Evolutionary conservation across 2,329 filamentous ascomycete species (phyloP).

Genomic region (Capronia epimyces): DNA sequence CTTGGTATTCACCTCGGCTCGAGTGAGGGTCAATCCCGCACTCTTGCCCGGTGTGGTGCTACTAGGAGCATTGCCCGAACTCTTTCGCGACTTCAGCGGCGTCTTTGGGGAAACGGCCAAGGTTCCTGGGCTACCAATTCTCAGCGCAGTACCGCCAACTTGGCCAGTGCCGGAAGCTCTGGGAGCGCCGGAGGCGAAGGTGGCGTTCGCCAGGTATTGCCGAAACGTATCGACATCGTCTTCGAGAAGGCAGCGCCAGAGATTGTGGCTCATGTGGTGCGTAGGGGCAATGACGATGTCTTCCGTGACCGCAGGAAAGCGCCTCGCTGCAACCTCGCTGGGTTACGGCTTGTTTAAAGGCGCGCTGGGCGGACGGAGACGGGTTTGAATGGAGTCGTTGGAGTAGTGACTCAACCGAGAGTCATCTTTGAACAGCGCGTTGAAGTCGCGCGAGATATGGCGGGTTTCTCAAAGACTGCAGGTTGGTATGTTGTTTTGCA

Average conservation of each 20-base stretch:
- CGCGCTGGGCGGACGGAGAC: conserved; percentile 30
- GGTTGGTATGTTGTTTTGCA: conserved; percentile 3
- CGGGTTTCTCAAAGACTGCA: neutral
- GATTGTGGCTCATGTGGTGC: conserved; percentile 83
- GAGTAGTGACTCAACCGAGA: conserved; percentile 7
- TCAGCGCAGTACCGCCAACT: conserved; percentile 42
- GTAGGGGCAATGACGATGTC: conserved; percentile 30
- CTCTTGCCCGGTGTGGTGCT: conserved; percentile 11
- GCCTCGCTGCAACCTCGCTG: conserved; percentile 84
- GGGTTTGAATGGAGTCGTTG: neutral
- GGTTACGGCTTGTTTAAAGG: conserved; percentile 94
- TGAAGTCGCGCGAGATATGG: neutral
- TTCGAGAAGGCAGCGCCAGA: conserved; percentile 96
- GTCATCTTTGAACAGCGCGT: conserved; percentile 11
- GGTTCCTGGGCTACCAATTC: conserved; percentile 33
- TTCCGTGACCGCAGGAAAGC: conserved; percentile 54
- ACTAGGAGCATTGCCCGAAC: conserved; percentile 14
- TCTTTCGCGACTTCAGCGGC: conserved; percentile 29
- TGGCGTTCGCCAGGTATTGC: conserved; percentile 72
- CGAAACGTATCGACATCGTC: conserved; percentile 96
- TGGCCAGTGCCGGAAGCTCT: conserved; percentile 28
- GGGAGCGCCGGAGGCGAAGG: conserved; percentile 40
- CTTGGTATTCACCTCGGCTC: conserved; percentile 74
- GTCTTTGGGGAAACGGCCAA: conserved; percentile 46
- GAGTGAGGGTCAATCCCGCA: conserved; percentile 40